Percentiles rank a stretch among this genome's conserved stretches.
phyloP scores from a whole-genome alignment of 805 yeast species.

The Teunomyces panamensis region DNA sequence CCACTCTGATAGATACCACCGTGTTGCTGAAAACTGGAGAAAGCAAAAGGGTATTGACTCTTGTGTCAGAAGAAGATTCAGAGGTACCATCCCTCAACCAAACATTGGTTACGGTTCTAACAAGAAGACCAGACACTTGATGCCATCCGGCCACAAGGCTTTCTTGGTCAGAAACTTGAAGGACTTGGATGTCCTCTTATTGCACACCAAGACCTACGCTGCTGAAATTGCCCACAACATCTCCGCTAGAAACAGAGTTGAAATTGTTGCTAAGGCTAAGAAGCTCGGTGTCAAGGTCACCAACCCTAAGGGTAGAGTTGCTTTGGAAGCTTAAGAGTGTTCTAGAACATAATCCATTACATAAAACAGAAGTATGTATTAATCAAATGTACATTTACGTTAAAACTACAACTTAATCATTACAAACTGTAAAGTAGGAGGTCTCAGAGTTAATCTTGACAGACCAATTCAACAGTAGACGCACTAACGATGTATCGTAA shows the following conservation, averaged over 20 bases:
- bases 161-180: conserved; percentile 87
- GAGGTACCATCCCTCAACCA: conserved; percentile 99
- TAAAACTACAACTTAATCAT: not conserved
- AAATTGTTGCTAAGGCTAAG: conserved; percentile 94
- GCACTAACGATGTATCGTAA: too few relatives aligned
- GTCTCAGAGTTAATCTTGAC: too few relatives aligned
- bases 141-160: conserved; percentile 98
- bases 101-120: conserved; percentile 99
- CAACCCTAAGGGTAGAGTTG: conserved; percentile 98
- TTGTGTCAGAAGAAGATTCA: conserved; percentile 99
- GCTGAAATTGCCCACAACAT: conserved; percentile 99
- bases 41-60: conserved; percentile 99
- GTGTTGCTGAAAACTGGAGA: conserved; percentile 99
- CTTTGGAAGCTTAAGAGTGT: conserved; percentile 84
- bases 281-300: conserved; percentile 98
- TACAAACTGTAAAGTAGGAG: too few relatives aligned
- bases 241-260: conserved; percentile 97
- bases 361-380: conserved; percentile 1
- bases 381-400: conserved; percentile 3
- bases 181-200: conserved; percentile 91
- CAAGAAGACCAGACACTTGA: conserved; percentile 95
- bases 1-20: conserved; percentile 99
- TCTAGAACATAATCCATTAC: not conserved
- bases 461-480: too few relatives aligned
- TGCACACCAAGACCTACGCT: conserved; percentile 98